Evolutionary conservation across 225 moss, liverwort and hornwort genomes (phyloP), one percentile per base, ranked within the genome.

Genomic region (Asterella californica): DNA sequence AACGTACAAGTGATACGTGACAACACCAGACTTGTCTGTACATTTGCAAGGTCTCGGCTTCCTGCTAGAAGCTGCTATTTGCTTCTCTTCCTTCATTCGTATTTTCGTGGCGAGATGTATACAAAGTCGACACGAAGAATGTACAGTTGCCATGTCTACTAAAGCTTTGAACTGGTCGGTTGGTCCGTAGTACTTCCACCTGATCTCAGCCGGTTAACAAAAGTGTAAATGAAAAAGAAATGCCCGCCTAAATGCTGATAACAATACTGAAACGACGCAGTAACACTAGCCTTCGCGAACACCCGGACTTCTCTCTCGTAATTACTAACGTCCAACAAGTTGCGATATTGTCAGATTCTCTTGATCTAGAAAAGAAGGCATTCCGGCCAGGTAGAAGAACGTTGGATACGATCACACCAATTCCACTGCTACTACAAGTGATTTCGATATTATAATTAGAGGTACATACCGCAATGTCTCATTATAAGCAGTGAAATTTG

Each of bases 81-180:
- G 57, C 33, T 66, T 79, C 79, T 90, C 92, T 82, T 94, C 99
- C 75, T 86, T 72, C 76, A 67, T 47, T 75, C 84, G 93, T 55
- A 93, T 87, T 54, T 87, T 86, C 36, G 99, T 99, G 47, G 93
- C 95, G 49, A 93, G 52, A 74, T 91, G 86, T 59, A 99, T 93
- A 82, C 97, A 99, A 59, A 99, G 88, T 55, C 97, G 91, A 78
- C 94, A 99, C 46, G 97, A 99, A 42, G 97, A 99, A 83, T 99
- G 97, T 81, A 99, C 97, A 42, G 95, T 91, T 83, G 95, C 97
- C 97, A 99, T 95, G 79, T 99, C 95, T 72, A 99, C 93, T 27
- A 99, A 83, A 1, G 97, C 97, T 82, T 95, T 83, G 86, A 99
- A 99, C 9, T 89, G 76, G 67, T 87, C 70, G 30, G 89, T 87